Conservation (phyloP, 2,329 filamentous ascomycete species). For the Exophiala spinifera region DNA sequence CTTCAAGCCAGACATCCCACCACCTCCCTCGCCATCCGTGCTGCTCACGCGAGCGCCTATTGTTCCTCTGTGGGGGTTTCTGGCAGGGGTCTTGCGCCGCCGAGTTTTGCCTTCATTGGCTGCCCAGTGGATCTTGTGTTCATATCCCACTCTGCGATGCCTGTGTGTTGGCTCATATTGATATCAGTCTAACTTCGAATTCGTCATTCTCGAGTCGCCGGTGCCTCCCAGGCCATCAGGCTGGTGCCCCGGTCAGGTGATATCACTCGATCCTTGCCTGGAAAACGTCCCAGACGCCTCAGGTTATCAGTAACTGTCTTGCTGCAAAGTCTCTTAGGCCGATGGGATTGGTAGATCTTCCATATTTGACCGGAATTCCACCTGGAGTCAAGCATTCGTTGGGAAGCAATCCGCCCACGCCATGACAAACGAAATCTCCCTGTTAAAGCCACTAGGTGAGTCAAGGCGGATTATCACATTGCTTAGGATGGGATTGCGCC, state of each 20-base stretch:
- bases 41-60: slow-evolving; percentile 27
- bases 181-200: slow-evolving; percentile 8
- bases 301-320: no score
- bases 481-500: not conserved
- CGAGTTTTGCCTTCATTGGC: slow-evolving; percentile 15
- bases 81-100: slow-evolving; percentile 2
- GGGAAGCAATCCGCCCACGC: slow-evolving; percentile 30
- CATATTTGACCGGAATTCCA: not conserved
- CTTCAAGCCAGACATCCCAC: not conserved
- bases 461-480: slow-evolving; percentile 7
- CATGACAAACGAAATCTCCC: slow-evolving; percentile 42
- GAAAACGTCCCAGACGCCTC: not conserved
- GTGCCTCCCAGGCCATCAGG: not conserved
- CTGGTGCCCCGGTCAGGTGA: slow-evolving; percentile 16
- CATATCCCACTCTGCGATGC: slow-evolving; percentile 20
- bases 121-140: slow-evolving; percentile 10
- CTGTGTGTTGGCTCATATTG: slow-evolving; percentile 8
- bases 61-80: slow-evolving; percentile 14
- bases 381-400: not conserved
- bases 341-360: slow-evolving; percentile 6
- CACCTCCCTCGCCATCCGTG: not conserved
- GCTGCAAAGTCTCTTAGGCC: not conserved
- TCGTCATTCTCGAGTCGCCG: slow-evolving; percentile 5
- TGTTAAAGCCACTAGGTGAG: slow-evolving; percentile 46
- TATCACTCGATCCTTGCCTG: slow-evolving; percentile 9